A percentile compares a stretch with the other conserved stretches of the same genome.
These are phyloP conservation scores for Eucalyptus globulus DNA, from an alignment of 345 rosid species.

Conservation along the genomic window DNA sequence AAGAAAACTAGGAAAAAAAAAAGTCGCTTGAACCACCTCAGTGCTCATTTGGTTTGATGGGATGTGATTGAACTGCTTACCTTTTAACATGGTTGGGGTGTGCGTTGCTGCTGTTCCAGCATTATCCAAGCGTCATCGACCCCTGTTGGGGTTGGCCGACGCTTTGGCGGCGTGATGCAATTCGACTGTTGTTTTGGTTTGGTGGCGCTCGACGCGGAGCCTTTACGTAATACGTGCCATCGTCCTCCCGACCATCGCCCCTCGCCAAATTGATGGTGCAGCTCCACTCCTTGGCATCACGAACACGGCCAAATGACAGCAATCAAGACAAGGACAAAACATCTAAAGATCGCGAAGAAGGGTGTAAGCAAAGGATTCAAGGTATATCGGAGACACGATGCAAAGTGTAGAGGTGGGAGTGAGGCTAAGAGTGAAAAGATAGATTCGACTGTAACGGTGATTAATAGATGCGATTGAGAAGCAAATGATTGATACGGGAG, in stretches of 20 bases:
- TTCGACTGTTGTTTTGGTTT: not conserved
- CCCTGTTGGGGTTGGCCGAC: not conserved
- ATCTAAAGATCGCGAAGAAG: not conserved
- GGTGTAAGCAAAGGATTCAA: not conserved
- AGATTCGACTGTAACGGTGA: no score
- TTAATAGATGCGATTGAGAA: fast-evolving
- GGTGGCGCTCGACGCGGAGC: not conserved
- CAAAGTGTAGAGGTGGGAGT: not conserved
- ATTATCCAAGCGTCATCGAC: not conserved
- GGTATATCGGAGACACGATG: fast-evolving
- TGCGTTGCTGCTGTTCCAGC: not conserved
- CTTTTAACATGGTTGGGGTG: not conserved
- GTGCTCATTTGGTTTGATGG: no score
- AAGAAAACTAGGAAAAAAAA: no score
- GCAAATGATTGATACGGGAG: not conserved
- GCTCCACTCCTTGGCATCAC: not conserved
- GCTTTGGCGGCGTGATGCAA: not conserved
- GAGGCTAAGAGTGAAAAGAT: not conserved
- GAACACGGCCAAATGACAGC: not conserved
- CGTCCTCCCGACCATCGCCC: not conserved
- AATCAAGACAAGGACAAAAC: not conserved
- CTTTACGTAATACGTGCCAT: not conserved
- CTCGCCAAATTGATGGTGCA: not conserved
- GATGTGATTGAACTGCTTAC: no score
- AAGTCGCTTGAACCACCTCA: not conserved